Evolutionary conservation across 1,284 basidiomycete species (phyloP), one percentile per base, ranked within the genome.

Genomic region (Meira miltonrushii): DNA sequence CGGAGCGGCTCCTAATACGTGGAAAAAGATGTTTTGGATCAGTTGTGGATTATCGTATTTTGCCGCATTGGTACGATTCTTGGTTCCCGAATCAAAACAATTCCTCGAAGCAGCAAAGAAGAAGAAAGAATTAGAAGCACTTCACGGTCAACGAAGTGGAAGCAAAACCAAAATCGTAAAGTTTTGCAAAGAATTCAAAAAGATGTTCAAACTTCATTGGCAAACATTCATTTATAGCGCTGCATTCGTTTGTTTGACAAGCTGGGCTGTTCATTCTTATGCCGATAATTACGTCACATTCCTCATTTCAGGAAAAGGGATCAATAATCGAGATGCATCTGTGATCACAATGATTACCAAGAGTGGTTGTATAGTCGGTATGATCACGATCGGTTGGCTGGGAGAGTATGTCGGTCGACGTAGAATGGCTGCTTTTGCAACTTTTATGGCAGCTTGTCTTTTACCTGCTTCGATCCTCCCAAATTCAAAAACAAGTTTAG

Each of bases 1-100:
- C 12, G 46, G 46, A 3, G 12, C 12, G 12, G 17, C 6, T 13
- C 12, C 12, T 2, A 21, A 5, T 2, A 25, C n/a, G 13, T 48
- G 46, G 46, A 15, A 48, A 48, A 12, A n/a, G 12, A 48, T 23
- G 25, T 48, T 48, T 25, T 48, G 46, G 46, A 23, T 48, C 2
- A 48, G 46, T 25, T n/a, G 12, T 48, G 46, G 46, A 9, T 12
- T 48, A 12, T 21, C 17, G 12, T 21, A 13, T 23, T 48, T 48
- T 48, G 46, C 46, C 23, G 17, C 23, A 12, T 21, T 48, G 12
- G 46, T 48, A 17, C n/a, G 46, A 8, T 48, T 48, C 7, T 12
- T 23, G 8, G 21, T 48, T 3, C 46, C 46, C 5, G 46, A 48
- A 48, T 48, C 46, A 13, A 19, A 12, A 23, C 23, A 19, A 12